Conservation (phyloP, 345 rosid genomes). For the Melaleuca quinquenervia region DNA sequence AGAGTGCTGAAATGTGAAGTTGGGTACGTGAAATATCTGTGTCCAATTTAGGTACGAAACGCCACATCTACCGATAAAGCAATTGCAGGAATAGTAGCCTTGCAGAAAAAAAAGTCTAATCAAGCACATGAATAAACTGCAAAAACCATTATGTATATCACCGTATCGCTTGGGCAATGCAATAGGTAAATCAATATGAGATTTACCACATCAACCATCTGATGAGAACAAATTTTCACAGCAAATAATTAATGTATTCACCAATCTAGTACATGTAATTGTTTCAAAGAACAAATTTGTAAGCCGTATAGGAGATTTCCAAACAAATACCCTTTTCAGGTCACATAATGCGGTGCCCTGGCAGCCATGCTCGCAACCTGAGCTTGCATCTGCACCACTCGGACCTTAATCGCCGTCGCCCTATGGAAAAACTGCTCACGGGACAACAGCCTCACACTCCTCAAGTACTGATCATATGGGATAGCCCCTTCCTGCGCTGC, state of each 20-base stretch:
- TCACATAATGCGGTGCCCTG: conserved; percentile 29
- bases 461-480: conserved; percentile 75
- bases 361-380: conserved; percentile 83
- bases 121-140: not conserved
- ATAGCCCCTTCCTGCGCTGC: conserved; percentile 55
- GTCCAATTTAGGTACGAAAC: not conserved
- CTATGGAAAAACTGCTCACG: conserved; percentile 87
- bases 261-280: not conserved
- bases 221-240: not conserved
- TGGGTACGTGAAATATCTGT: too few species aligned
- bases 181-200: not conserved
- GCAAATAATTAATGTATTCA: not conserved
- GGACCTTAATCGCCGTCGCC: conserved; percentile 69
- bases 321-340: not conserved
- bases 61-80: not conserved
- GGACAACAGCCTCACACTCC: conserved; percentile 79
- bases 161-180: not conserved
- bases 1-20: not conserved
- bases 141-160: not conserved
- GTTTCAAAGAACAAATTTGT: not conserved
- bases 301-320: not conserved
- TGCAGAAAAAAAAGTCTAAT: not conserved
- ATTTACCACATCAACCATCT: not conserved
- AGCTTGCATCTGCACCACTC: conserved; percentile 79
- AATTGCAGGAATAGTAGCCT: not conserved